Evolutionary conservation across 1,139 yeast genomes (phyloP).

Genomic region (Protomyces macrosporus): DNA sequence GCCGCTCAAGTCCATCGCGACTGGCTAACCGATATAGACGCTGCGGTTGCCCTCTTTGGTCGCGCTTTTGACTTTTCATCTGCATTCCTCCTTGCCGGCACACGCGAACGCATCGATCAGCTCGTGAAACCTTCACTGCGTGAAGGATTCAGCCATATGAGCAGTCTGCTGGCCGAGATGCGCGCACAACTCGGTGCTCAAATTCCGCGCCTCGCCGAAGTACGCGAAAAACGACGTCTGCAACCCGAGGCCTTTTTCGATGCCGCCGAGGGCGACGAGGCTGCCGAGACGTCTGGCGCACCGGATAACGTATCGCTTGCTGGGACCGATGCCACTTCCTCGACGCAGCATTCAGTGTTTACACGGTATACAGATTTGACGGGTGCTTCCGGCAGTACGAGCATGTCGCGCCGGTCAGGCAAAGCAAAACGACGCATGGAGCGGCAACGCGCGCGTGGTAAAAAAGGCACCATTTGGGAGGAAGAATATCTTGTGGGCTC

Average conservation of each 20-base stretch:
- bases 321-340: conserved; percentile 73
- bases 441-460: conserved; percentile 91
- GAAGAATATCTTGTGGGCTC: conserved; percentile 90
- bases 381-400: conserved; percentile 85
- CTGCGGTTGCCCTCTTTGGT: conserved; percentile 64
- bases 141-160: conserved; percentile 82
- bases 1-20: conserved; percentile 75
- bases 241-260: conserved; percentile 80
- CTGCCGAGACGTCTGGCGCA: conserved; percentile 37
- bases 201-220: conserved; percentile 71
- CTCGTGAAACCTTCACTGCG: conserved; percentile 71
- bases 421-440: conserved; percentile 93
- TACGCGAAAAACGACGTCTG: conserved; percentile 71
- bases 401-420: conserved; percentile 67
- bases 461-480: conserved; percentile 94
- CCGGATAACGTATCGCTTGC: conserved; percentile 95
- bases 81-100: conserved; percentile 62
- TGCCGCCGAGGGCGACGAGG: conserved; percentile 43
- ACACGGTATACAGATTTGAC: conserved; percentile 96
- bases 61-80: conserved; percentile 69
- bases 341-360: conserved; percentile 75
- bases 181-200: conserved; percentile 79
- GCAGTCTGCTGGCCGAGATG: conserved; percentile 89
- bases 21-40: conserved; percentile 56
- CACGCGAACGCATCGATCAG: conserved; percentile 39